A percentile compares a stretch with the other conserved stretches of the same genome.
phyloP scores from a whole-genome alignment of 352 stramenopile species.

The Pseudoperonospora humuli region DNA sequence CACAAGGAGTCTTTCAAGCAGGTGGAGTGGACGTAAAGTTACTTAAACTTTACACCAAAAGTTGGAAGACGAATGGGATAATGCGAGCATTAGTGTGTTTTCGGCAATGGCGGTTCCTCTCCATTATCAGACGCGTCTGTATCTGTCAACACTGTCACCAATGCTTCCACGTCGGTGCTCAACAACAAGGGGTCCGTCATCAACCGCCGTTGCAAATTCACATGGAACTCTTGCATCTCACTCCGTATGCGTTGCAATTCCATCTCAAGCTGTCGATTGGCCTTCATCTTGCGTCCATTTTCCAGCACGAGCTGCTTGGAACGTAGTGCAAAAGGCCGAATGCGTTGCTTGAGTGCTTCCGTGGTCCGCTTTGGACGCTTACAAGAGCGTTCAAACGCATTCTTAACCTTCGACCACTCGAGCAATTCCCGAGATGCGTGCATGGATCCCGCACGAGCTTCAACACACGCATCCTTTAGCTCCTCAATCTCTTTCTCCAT shows the following conservation, averaged over 20 bases:
- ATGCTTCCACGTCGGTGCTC: conserved; percentile 33
- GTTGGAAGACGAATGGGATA: too few species aligned
- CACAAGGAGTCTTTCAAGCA: too few species aligned
- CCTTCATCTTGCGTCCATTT: conserved; percentile 37
- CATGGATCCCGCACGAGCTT: conserved; percentile 32
- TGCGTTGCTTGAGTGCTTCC: conserved; percentile 38
- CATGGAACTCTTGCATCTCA: conserved; percentile 35
- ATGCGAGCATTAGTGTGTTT: conserved; percentile 1
- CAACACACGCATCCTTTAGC: conserved; percentile 36
- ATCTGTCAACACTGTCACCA: conserved; percentile 20
- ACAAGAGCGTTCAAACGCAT: conserved; percentile 25
- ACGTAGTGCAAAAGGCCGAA: conserved; percentile 55
- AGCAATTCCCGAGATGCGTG: conserved; percentile 29
- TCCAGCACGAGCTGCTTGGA: conserved; percentile 49
- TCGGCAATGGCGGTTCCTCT: not conserved
- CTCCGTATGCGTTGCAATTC: conserved; percentile 34
- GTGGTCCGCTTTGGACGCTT: conserved; percentile 13
- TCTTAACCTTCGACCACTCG: conserved; percentile 29
- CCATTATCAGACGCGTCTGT: conserved; percentile 6
- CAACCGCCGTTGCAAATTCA: conserved; percentile 32
- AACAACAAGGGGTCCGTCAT: conserved; percentile 49
- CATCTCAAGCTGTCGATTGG: conserved; percentile 45
- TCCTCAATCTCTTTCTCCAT: conserved; percentile 45
- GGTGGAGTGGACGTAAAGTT: too few species aligned
- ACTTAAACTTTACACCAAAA: too few species aligned